A percentile compares a stretch with the other conserved stretches of the same genome.
These are phyloP conservation scores for Castanospermum australe DNA, from an alignment of 306 rosid species.

Conservation along the genomic window DNA sequence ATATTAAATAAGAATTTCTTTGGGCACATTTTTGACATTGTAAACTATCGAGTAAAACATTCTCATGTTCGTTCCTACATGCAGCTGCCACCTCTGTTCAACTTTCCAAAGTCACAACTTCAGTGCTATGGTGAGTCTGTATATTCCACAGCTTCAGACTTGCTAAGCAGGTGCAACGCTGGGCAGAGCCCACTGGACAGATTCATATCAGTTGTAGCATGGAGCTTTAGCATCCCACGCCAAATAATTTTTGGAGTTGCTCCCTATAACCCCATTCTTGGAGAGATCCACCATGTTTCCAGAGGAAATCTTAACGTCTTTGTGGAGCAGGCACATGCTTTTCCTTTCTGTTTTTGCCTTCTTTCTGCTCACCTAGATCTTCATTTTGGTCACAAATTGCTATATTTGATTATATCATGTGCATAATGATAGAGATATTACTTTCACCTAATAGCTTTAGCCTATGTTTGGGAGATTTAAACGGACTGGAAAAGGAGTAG, in stretches of 20 bases:
- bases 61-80: background rate
- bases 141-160: slow-evolving; percentile 39
- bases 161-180: slow-evolving; percentile 56
- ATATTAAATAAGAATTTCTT: no score
- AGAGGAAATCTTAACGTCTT: slow-evolving; percentile 48
- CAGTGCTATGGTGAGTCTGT: slow-evolving; percentile 64
- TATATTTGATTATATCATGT: background rate
- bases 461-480: no score
- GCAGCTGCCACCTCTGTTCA: slow-evolving; percentile 62
- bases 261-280: slow-evolving; percentile 74
- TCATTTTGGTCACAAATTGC: background rate
- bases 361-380: background rate
- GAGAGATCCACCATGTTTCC: slow-evolving; percentile 80
- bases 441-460: no score
- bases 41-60: background rate
- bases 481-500: no score
- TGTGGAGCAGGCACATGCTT: slow-evolving; percentile 54
- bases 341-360: background rate
- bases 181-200: slow-evolving; percentile 51
- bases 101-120: slow-evolving; percentile 77
- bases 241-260: slow-evolving; percentile 52
- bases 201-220: slow-evolving; percentile 51
- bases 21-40: no score
- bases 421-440: no score
- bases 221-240: slow-evolving; percentile 62